Percentiles rank a stretch among this genome's conserved stretches.
These are phyloP conservation scores for Termitomyces sp. DNA, from an alignment of 768 basidiomycete genomes.

Conservation along the genomic window DNA sequence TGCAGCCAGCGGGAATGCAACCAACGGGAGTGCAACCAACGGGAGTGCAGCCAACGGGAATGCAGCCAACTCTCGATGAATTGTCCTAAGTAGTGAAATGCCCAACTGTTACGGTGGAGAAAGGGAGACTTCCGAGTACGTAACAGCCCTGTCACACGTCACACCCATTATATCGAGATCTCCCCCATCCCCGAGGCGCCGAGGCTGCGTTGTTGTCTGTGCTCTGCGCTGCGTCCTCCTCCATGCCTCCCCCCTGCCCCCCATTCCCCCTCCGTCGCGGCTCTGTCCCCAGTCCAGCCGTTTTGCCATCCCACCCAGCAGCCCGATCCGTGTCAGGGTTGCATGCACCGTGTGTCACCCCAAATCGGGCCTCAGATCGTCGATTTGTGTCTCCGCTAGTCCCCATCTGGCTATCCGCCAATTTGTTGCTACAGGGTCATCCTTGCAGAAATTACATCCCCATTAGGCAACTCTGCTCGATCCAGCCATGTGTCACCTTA, in stretches of 20 bases:
- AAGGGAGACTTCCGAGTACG: slow-evolving; percentile 43
- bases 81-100: slow-evolving; percentile 25
- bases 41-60: slow-evolving; percentile 18
- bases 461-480: slow-evolving; percentile 18
- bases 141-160: slow-evolving; percentile 26
- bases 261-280: background rate
- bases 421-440: slow-evolving; percentile 24
- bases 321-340: slow-evolving; percentile 7
- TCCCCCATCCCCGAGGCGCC: slow-evolving; percentile 34
- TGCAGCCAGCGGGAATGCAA: slow-evolving; percentile 17
- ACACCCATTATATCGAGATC: slow-evolving; percentile 19
- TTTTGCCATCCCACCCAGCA: background rate
- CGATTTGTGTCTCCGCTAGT: slow-evolving; percentile 19
- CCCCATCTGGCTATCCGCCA: slow-evolving; percentile 22
- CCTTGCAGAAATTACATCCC: slow-evolving; percentile 19
- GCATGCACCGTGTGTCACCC: slow-evolving; percentile 15
- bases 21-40: too few species aligned
- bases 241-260: background rate
- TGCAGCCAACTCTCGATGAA: slow-evolving; percentile 13
- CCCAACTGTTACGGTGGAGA: slow-evolving; percentile 36
- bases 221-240: background rate
- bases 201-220: slow-evolving; percentile 21
- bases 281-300: background rate
- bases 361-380: slow-evolving; percentile 24
- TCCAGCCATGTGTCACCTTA: slow-evolving; percentile 15